These are phyloP conservation scores for Epichloe typhina DNA, from an alignment of 2,329 filamentous ascomycete genomes.

Conservation along the genomic window DNA sequence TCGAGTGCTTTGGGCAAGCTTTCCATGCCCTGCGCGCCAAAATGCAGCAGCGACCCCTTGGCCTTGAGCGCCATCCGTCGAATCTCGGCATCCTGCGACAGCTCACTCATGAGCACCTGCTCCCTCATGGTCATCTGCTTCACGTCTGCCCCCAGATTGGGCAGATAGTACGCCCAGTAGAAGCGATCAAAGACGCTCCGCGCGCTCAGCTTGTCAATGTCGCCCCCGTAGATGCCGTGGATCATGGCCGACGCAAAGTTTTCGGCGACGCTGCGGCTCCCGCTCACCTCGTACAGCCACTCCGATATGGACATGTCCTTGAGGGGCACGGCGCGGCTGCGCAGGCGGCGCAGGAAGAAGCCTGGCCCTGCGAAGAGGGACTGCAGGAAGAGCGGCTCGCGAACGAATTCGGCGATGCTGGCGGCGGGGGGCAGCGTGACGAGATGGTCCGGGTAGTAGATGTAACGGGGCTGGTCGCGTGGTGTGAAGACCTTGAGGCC, in stretches of 20 bases:
- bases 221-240: conserved; percentile 88
- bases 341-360: conserved; percentile 12
- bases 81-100: conserved; percentile 17
- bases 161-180: conserved; percentile 19
- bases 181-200: conserved; percentile 36
- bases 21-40: conserved; percentile 44
- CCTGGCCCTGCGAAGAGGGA: conserved; percentile 16
- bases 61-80: conserved; percentile 18
- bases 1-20: conserved; percentile 44
- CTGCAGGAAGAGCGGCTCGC: conserved; percentile 21
- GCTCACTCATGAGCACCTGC: conserved; percentile 14
- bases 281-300: conserved; percentile 20
- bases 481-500: conserved; percentile 33
- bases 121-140: conserved; percentile 25
- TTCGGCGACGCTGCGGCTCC: conserved; percentile 37
- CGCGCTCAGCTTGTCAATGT: conserved; percentile 68
- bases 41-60: conserved; percentile 21
- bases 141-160: conserved; percentile 22
- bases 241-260: conserved; percentile 63
- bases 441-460: conserved; percentile 76
- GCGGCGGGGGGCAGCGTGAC: conserved; percentile 20
- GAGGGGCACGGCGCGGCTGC: conserved; percentile 9
- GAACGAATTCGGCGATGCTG: conserved; percentile 14
- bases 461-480: conserved; percentile 45
- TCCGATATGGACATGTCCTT: conserved; percentile 23